These are phyloP conservation scores for Bipolaris gigantea DNA, from an alignment of 2,329 filamentous ascomycete genomes.

Conservation along the genomic window DNA sequence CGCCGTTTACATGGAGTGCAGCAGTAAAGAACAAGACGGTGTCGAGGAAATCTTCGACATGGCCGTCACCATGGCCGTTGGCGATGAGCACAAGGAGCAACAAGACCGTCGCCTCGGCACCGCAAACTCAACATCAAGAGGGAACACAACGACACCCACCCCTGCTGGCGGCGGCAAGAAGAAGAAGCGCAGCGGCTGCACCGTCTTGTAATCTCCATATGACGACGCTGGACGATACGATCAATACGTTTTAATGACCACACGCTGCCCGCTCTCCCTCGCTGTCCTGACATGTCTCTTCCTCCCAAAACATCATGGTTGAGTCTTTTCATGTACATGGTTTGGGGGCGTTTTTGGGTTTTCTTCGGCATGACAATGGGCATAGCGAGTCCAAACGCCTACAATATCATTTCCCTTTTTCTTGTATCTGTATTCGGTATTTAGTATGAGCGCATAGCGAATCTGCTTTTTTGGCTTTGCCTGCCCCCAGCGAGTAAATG, in stretches of 20 bases:
- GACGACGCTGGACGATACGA: slow-evolving; percentile 47
- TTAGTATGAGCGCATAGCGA: slow-evolving; percentile 24
- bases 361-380: slow-evolving; percentile 21
- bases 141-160: slow-evolving; percentile 23
- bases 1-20: slow-evolving; percentile 96
- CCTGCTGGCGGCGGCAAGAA: slow-evolving; percentile 39
- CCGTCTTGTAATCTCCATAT: slow-evolving; percentile 42
- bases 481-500: slow-evolving; percentile 22
- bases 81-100: slow-evolving; percentile 59
- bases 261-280: slow-evolving; percentile 29
- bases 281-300: slow-evolving; percentile 30
- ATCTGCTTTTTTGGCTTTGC: slow-evolving; percentile 4
- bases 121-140: slow-evolving; percentile 17
- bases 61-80: slow-evolving; percentile 86
- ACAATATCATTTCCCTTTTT: slow-evolving; percentile 29
- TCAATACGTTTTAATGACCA: slow-evolving; percentile 46
- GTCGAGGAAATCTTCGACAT: slow-evolving; percentile 96
- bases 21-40: slow-evolving; percentile 93
- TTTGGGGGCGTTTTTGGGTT: slow-evolving; percentile 27
- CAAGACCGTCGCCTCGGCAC: slow-evolving; percentile 20
- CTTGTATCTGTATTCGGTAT: slow-evolving; percentile 43
- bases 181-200: slow-evolving; percentile 46
- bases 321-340: slow-evolving; percentile 27
- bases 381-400: slow-evolving; percentile 21
- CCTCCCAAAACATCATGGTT: slow-evolving; percentile 15